Evolutionary conservation across 1,139 yeast genomes (phyloP).

Genomic region (Candida dubliniensis): DNA sequence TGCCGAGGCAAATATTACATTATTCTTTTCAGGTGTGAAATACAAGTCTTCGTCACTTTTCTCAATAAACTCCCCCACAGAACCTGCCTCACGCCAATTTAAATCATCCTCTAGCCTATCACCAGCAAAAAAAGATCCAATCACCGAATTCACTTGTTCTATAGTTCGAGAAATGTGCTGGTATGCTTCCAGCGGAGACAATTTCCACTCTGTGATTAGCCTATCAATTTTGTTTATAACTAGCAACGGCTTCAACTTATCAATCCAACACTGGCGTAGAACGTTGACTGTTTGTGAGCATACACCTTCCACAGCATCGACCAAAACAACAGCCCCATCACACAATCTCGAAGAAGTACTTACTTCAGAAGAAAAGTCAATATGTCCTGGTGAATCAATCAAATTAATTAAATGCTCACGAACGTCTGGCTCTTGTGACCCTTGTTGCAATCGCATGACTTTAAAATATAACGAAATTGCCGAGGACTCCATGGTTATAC

Average conservation of each 20-base stretch:
- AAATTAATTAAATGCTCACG: slow-evolving; percentile 84
- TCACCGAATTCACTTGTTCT: slow-evolving; percentile 92
- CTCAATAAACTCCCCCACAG: slow-evolving; percentile 63
- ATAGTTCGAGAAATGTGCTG: slow-evolving; percentile 72
- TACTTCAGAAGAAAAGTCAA: slow-evolving; percentile 94
- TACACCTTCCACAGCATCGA: slow-evolving; percentile 97
- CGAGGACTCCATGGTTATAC: slow-evolving; percentile 96
- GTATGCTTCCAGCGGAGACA: slow-evolving; percentile 85
- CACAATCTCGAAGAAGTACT: slow-evolving; percentile 93
- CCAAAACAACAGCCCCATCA: slow-evolving; percentile 94
- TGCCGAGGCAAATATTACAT: slow-evolving; percentile 93
- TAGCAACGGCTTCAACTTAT: slow-evolving; percentile 80
- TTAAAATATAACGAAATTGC: slow-evolving; percentile 87
- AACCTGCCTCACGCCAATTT: slow-evolving; percentile 72
- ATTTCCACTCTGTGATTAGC: slow-evolving; percentile 74
- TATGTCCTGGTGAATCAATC: slow-evolving; percentile 98
- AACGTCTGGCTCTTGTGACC: slow-evolving; percentile 41
- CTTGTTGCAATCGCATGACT: slow-evolving; percentile 47
- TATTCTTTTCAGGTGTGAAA: slow-evolving; percentile 85
- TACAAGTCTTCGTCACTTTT: slow-evolving; percentile 81
- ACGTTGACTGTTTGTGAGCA: slow-evolving; percentile 97
- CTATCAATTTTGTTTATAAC: slow-evolving; percentile 95
- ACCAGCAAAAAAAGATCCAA: slow-evolving; percentile 91
- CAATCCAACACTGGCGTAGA: slow-evolving; percentile 93
- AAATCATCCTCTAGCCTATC: slow-evolving; percentile 91